These are phyloP conservation scores for Acanthamoeba royreba DNA, from an alignment of 208 protist species.

Conservation along the genomic window DNA sequence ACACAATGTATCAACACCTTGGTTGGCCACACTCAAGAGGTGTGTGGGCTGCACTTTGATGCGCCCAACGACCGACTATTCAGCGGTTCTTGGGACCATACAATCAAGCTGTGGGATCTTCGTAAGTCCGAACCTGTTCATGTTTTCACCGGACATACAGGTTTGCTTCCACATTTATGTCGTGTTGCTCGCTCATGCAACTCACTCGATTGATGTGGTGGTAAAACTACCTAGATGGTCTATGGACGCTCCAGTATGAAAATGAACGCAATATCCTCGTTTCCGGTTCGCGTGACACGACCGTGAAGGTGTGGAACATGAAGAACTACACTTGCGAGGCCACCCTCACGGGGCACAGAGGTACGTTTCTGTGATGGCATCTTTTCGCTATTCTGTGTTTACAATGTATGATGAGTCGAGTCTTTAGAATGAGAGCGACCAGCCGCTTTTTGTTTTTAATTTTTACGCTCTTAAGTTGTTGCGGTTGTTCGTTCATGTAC, in stretches of 20 bases:
- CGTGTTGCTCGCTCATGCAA: neutral
- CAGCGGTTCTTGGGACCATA: constrained; percentile 33
- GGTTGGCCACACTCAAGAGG: neutral
- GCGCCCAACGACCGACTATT: neutral
- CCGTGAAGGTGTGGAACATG: constrained; percentile 52
- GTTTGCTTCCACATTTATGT: too few species aligned
- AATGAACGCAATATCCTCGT: neutral
- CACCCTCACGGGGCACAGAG: neutral
- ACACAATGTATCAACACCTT: constrained; percentile 2
- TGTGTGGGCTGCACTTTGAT: constrained; percentile 18
- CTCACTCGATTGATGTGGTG: too few species aligned
- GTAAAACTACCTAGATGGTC: too few species aligned
- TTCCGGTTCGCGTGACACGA: constrained; percentile 11
- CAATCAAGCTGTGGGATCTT: constrained; percentile 38
- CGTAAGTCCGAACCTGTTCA: neutral
- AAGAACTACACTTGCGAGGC: neutral
- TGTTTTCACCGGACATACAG: neutral
- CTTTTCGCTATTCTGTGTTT: too few species aligned
- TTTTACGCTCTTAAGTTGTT: neutral
- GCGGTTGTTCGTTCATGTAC: neutral
- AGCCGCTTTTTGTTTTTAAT: neutral
- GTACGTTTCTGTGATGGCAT: neutral
- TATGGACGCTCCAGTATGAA: constrained; percentile 24
- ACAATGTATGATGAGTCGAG: neutral
- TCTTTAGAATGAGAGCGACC: neutral